These are phyloP conservation scores for Candida sojae DNA, from an alignment of 1,139 yeast genomes.

Conservation along the genomic window DNA sequence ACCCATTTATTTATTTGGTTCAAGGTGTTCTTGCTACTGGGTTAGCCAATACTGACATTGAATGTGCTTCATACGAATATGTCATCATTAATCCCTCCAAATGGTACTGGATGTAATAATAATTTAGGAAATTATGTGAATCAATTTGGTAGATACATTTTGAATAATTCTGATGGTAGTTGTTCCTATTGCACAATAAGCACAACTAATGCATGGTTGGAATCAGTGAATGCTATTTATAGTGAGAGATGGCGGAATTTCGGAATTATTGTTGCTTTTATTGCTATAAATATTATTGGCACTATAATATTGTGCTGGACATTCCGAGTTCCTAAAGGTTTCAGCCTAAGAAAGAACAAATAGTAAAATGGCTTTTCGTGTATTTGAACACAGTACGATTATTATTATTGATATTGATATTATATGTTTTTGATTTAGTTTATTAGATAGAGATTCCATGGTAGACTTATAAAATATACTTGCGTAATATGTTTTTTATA, in stretches of 20 bases:
- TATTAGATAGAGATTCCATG: too few species aligned
- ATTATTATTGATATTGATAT: too few species aligned
- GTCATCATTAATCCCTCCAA: slow-evolving; percentile 33
- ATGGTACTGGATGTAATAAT: slow-evolving; percentile 57
- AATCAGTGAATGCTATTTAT: slow-evolving; percentile 41
- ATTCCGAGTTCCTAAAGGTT: slow-evolving; percentile 70
- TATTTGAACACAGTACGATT: slow-evolving; percentile 13
- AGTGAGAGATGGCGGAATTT: slow-evolving; percentile 66
- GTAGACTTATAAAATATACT: too few species aligned
- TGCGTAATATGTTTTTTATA: too few species aligned
- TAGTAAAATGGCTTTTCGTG: background rate
- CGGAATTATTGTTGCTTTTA: slow-evolving; percentile 55
- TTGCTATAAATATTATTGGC: slow-evolving; percentile 51
- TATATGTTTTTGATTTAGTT: too few species aligned
- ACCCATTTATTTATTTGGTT: slow-evolving; percentile 67
- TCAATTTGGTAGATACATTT: slow-evolving; percentile 50
- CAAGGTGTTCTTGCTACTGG: slow-evolving; percentile 30
- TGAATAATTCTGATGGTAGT: slow-evolving; percentile 20
- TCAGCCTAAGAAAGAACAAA: slow-evolving; percentile 17
- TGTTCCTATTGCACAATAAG: slow-evolving; percentile 57
- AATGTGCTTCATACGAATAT: slow-evolving; percentile 29
- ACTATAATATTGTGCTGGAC: slow-evolving; percentile 68
- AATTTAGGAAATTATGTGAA: slow-evolving; percentile 25
- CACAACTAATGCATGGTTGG: slow-evolving; percentile 54
- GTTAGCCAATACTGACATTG: slow-evolving; percentile 25